phyloP scores from a whole-genome alignment of 441 rosid species.

The Rhodomyrtus psidioides region DNA sequence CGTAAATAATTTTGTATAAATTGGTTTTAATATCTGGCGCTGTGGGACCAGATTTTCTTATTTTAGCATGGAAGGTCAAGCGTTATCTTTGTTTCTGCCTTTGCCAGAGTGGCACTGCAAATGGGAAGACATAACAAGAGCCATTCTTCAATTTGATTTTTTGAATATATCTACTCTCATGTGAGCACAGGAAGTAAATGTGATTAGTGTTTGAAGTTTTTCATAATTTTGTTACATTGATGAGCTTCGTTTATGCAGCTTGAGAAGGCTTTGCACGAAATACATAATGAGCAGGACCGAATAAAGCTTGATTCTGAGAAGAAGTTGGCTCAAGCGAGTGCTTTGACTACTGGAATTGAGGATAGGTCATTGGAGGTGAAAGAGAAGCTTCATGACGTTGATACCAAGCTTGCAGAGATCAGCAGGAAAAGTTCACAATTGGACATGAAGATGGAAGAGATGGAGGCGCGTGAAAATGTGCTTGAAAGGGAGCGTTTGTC shows the following conservation, averaged over 20 bases:
- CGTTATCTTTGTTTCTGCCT: background rate
- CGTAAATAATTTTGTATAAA: background rate
- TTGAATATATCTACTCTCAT: background rate
- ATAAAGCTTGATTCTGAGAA: slow-evolving; percentile 50
- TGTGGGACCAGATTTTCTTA: background rate
- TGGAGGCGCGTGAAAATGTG: slow-evolving; percentile 59
- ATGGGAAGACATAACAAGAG: background rate
- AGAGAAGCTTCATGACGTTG: slow-evolving; percentile 40
- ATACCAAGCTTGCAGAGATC: slow-evolving; percentile 57
- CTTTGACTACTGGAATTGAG: slow-evolving; percentile 47
- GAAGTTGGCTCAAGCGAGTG: slow-evolving; percentile 53
- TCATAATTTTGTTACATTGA: background rate
- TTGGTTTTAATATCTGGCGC: background rate
- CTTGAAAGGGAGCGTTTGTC: slow-evolving; percentile 61
- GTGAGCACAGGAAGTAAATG: background rate
- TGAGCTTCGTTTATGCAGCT: slow-evolving; percentile 35
- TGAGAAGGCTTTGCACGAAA: slow-evolving; percentile 53
- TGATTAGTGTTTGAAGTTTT: background rate
- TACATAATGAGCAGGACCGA: slow-evolving; percentile 40
- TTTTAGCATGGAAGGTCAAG: background rate
- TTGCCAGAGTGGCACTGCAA: background rate
- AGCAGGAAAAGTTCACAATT: slow-evolving; percentile 49
- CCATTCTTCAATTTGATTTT: background rate
- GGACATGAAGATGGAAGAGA: slow-evolving; percentile 61
- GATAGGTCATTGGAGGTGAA: slow-evolving; percentile 54